Percentiles rank a stretch among this genome's conserved stretches.
These are phyloP conservation scores for Fusarium sp. DNA, from an alignment of 2,329 filamentous ascomycete species.

Conservation along the genomic window DNA sequence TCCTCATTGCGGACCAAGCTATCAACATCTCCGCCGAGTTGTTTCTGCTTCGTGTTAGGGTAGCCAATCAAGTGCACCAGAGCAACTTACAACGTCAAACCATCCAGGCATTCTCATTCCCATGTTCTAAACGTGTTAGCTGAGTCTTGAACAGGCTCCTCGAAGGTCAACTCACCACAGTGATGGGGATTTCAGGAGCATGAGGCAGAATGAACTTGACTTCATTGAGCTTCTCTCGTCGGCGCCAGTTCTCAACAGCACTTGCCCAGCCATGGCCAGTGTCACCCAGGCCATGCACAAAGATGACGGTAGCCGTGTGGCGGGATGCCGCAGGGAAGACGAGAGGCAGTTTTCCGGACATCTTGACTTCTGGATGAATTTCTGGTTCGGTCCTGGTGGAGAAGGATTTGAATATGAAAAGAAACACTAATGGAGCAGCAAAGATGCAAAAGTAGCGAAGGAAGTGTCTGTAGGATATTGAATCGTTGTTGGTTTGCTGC, in stretches of 20 bases:
- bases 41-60: conserved; percentile 38
- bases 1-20: conserved; percentile 59
- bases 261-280: conserved; percentile 80
- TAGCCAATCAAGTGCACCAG: background rate
- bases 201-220: conserved; percentile 95
- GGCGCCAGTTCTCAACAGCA: conserved; percentile 87
- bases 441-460: conserved; percentile 23
- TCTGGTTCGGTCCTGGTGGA: background rate
- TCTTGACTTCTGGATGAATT: background rate
- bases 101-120: conserved; percentile 76
- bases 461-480: background rate
- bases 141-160: background rate
- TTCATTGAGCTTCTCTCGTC: conserved; percentile 81
- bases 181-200: conserved; percentile 86
- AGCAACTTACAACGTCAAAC: conserved; percentile 75
- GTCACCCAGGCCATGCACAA: conserved; percentile 91
- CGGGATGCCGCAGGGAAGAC: conserved; percentile 80
- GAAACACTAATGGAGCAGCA: conserved; percentile 1
- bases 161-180: conserved; percentile 52
- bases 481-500: conserved; percentile 13
- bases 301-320: conserved; percentile 95
- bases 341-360: conserved; percentile 56
- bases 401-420: conserved; percentile 2
- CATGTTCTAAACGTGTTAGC: conserved; percentile 38
- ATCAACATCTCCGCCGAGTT: conserved; percentile 46